Base-by-base conservation (phyloP, 129 eudicot genomes). In the carrot (Daucus carota) region DNA sequence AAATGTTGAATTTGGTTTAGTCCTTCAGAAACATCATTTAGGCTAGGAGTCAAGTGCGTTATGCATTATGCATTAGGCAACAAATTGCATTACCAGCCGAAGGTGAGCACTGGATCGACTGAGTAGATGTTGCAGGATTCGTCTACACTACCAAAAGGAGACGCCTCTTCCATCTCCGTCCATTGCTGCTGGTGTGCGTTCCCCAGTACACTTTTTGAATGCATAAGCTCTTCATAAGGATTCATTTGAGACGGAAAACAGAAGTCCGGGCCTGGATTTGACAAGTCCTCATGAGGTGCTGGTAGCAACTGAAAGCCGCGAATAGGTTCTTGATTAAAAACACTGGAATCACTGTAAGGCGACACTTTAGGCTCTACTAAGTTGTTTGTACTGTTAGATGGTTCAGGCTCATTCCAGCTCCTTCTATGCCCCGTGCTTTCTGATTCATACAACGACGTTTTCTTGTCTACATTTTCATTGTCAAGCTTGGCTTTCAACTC, bases 21-120 rank as follows among this genome's bases (percentile, higher is more conserved):
- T 80, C 59, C 75, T 54, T 63, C 16, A 66, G 45, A 63, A 73
- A 47, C 36, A 48, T 52, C 42, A 62, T 2, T 28, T 15, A 62
- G 34, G 69, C 20, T 13, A 62, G 5, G 12, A 13, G 36, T 29
- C 69, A 62, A 62, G 63, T 54, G 63, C 63, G n/a, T 54, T 54
- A 54, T 26, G n/a, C n/a, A n/a, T n/a, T n/a, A n/a, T n/a, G 63
- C 66, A 31, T 71, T 41, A 20, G 36, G 8, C 36, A 45, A 71
- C 54, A n/a, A 1, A 34, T 15, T 31, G 71, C 59, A 47, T 46
- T 85, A 84, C 91, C 92, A 90, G 79, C 78, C 60, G 78, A 90
- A 85, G 31, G 69, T 85, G 15, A 88, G 90, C 17, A 87, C 83
- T 86, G 86, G 90, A 86, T 90, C 96, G 45, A 85, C 89, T 70